Base-by-base conservation (phyloP, 202 grass and related monocot species). In the Zoysia matrella region DNA sequence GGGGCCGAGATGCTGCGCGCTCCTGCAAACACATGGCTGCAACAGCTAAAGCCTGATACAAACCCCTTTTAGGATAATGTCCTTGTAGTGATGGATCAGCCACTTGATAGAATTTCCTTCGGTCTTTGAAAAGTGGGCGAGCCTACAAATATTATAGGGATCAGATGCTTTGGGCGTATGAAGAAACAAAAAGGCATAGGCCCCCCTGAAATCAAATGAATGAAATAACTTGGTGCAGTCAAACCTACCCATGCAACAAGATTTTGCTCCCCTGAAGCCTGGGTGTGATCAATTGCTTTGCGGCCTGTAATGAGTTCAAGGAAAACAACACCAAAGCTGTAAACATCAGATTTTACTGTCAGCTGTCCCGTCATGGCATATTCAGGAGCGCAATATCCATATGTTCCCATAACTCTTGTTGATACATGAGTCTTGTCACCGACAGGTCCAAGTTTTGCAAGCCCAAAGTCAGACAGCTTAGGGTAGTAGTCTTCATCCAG, bases 361-460 rank as follows among this genome's bases (percentile, higher is more conserved):
- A 98, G 75, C 75, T 98, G 95, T 55, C 95, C 95, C 14, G 95
- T 98, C 95, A 98, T 98, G 73, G 95, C 95, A 83, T 98, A 98
- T 83, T 98, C 95, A 83, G 95, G 95, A 75, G 95, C 95, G 4
- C 95, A 98, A 79, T 98, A 98, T 67, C 95, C 95, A 87, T 98
- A 98, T 3, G 95, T 98, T 79, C 95, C 95, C 95, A 98, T 98
- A 67, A 98, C 95, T 67, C 95, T 87, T 81, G 95, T 98, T 80
- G 92, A 95, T 39, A 98, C 95, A 11, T 98, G 95, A 79, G 95
- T 98, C 42, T 95, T 91, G 77, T 98, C 90, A 86, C 95, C 95
- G 83, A 98, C 95, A 4, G 95, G 95, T 67, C 95, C 95, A 87
- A 98, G 88, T 84, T 98, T 98, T 60, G 95, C 95, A 80, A 98